These are phyloP conservation scores for Malus orientalis DNA, from an alignment of 306 rosid genomes.

Conservation along the genomic window DNA sequence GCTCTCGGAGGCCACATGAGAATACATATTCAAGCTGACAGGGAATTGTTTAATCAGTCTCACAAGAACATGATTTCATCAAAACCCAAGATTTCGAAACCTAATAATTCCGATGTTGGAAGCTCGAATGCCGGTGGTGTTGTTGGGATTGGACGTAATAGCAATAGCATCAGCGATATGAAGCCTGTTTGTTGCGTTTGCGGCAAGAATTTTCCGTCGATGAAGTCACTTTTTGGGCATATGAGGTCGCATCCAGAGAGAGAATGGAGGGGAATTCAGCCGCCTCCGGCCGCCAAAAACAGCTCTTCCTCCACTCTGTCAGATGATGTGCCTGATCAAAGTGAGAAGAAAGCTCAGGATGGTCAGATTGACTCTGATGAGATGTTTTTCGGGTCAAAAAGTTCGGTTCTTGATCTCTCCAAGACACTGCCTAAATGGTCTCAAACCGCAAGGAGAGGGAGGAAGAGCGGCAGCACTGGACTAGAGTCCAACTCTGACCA, in stretches of 20 bases:
- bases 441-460: conserved; percentile 33
- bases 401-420: background rate
- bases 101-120: background rate
- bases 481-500: background rate
- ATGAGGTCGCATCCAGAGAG: conserved; percentile 36
- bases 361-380: conserved; percentile 8
- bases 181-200: conserved; percentile 17
- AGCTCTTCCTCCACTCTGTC: conserved; percentile 16
- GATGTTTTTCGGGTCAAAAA: background rate
- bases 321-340: background rate
- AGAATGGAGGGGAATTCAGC: conserved; percentile 30
- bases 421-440: conserved; percentile 8
- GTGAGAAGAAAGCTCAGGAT: background rate
- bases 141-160: background rate
- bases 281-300: conserved; percentile 4
- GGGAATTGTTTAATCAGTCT: background rate
- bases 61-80: background rate
- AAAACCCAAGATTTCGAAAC: background rate
- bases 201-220: conserved; percentile 21
- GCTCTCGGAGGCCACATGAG: conserved; percentile 54
- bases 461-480: background rate
- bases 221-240: conserved; percentile 31
- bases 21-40: conserved; percentile 24
- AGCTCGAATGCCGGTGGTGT: background rate
- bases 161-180: background rate